Evolutionary conservation across 805 yeast genomes (phyloP).

Genomic region (Henningerozyma blattae): DNA sequence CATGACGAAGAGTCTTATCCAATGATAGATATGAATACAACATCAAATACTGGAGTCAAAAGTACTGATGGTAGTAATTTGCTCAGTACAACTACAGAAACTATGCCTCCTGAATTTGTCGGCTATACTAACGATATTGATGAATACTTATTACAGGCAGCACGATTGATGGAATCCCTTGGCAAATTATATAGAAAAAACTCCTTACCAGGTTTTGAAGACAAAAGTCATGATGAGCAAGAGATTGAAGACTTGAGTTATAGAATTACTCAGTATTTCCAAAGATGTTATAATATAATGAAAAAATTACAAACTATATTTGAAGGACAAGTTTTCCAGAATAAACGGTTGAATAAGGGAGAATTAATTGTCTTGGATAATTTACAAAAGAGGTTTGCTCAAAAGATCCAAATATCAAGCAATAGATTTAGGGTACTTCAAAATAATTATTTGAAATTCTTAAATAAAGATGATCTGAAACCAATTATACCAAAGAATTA

Average conservation of each 20-base stretch:
- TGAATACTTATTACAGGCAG: constrained; percentile 40
- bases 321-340: constrained; percentile 27
- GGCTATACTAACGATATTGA: constrained; percentile 68
- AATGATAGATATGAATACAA: constrained; percentile 13
- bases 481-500: constrained; percentile 23
- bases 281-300: constrained; percentile 64
- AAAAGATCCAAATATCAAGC: constrained; percentile 68
- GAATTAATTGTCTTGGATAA: constrained; percentile 64
- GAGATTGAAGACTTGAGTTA: constrained; percentile 71
- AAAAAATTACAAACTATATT: constrained; percentile 46
- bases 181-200: constrained; percentile 67
- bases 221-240: constrained; percentile 61
- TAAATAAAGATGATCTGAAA: constrained; percentile 69
- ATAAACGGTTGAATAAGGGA: constrained; percentile 22
- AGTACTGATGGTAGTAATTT: too few relatives aligned
- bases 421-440: constrained; percentile 77
- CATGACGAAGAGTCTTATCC: constrained; percentile 3
- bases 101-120: constrained; percentile 67
- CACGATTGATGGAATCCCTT: constrained; percentile 43
- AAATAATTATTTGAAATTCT: constrained; percentile 73
- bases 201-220: constrained; percentile 78
- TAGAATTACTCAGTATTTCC: constrained; percentile 63
- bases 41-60: background rate
- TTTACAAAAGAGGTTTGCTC: constrained; percentile 74
- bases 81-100: constrained; percentile 56